Evolutionary conservation across 345 rosid species (phyloP), one percentile per base, ranked within the genome.

Genomic region (Hypericum perforatum): DNA sequence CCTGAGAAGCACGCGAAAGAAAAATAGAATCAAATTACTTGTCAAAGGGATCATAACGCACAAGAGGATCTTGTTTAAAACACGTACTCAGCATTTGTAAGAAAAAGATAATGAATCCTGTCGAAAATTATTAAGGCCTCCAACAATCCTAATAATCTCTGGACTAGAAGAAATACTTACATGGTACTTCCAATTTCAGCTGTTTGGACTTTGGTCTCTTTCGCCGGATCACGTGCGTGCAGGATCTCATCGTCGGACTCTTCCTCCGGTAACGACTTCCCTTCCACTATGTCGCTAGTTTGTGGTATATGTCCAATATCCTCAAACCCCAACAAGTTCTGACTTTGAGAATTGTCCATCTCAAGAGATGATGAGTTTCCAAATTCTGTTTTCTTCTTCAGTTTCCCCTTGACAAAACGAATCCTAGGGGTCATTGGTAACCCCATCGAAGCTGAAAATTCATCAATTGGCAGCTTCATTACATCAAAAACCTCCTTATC

Each of bases 401-500:
- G 49, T 75, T 71, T 78, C 42, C 71, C 73, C 48, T 77, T 76
- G 55, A 82, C 60, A 63, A 87, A 87, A 16, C 82, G 80, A 61
- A 88, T 60, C 70, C 64, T 80, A 0, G 98, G 98, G 51, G 90
- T 69, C 86, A 88, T 78, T 38, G 95, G 95, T 52, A 92, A 76
- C 58, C 98, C 98, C 73, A 92, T 58, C 8, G 98, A 85, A 46
- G 96, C 90, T 36, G 98, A 85, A 64, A 72, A 92, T 39, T 81
- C 83, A 43, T 92, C 95, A 22, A 78, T 60, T 0, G 89, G 69
- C 58, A 92, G 68, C 62, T 78, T 79, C 36, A 43, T 55, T 64
- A 88, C 94, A 62, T 92, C 98, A 49, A 88, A 92, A 51, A 88
- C 74, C 62, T 85, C 90, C 67, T 85, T 92, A 58, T 92, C 96